phyloP scores from a whole-genome alignment of 352 stramenopile species.

The Phytophthora agathidicida region DNA sequence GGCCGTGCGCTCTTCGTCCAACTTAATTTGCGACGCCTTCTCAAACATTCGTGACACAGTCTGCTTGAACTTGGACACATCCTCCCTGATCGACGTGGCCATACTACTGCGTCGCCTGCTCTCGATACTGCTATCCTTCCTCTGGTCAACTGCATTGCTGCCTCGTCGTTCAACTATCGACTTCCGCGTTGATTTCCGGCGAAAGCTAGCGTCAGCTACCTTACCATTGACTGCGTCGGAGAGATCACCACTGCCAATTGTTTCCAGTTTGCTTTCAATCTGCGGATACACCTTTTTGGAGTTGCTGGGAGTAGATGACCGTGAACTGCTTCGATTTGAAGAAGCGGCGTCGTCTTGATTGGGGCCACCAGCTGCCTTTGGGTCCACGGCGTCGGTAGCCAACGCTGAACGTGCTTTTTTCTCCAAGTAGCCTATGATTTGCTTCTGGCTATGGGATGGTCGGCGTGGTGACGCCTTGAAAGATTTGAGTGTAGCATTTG shows the following conservation, averaged over 20 bases:
- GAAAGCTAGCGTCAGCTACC: not conserved
- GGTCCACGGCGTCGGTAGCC: slow-evolving; percentile 1
- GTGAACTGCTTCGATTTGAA: not conserved
- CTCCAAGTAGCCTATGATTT: slow-evolving; percentile 28
- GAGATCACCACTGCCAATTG: slow-evolving; percentile 12
- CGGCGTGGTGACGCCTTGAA: slow-evolving; percentile 1
- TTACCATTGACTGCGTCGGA: slow-evolving; percentile 5
- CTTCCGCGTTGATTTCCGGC: slow-evolving; percentile 20
- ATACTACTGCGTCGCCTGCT: slow-evolving; percentile 31
- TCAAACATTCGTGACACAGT: slow-evolving; percentile 48
- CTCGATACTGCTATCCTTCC: slow-evolving; percentile 14
- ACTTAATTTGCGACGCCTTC: slow-evolving; percentile 34
- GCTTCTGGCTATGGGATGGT: slow-evolving; percentile 18
- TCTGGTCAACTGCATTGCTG: not conserved
- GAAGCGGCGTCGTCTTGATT: slow-evolving; percentile 3
- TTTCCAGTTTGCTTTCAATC: slow-evolving; percentile 22
- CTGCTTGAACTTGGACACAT: slow-evolving; percentile 41
- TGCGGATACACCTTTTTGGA: slow-evolving; percentile 25
- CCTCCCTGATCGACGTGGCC: slow-evolving; percentile 32
- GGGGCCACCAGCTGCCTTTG: not conserved
- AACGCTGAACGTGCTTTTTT: slow-evolving; percentile 24
- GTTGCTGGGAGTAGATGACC: not conserved
- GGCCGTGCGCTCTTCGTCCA: slow-evolving; percentile 44
- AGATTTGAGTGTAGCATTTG: slow-evolving; percentile 27
- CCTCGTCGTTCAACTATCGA: slow-evolving; percentile 18